These are phyloP conservation scores for Puccinia polysora DNA, from an alignment of 1,284 basidiomycete genomes.

Conservation along the genomic window DNA sequence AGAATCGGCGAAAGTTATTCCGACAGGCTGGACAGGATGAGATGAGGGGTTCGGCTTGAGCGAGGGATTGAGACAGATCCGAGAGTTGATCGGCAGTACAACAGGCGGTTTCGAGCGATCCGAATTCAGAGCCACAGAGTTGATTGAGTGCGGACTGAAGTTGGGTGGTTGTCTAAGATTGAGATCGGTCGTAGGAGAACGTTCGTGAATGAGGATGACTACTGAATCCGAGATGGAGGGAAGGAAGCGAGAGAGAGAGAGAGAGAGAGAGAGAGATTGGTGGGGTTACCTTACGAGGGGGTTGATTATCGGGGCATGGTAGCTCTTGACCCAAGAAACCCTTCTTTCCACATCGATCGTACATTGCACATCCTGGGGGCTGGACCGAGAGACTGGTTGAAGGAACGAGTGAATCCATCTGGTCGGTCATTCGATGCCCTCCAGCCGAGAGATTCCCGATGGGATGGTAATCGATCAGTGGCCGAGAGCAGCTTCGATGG, in stretches of 20 bases:
- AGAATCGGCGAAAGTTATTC: slow-evolving; percentile 92
- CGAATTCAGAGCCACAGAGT: slow-evolving; percentile 51
- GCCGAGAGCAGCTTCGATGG: too few species aligned
- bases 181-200: too few species aligned
- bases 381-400: too few species aligned
- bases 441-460: too few species aligned
- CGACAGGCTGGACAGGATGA: slow-evolving; percentile 92
- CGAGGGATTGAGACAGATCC: slow-evolving; percentile 70
- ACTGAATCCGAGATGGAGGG: too few species aligned
- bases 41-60: slow-evolving; percentile 65
- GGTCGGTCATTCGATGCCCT: too few species aligned
- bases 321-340: slow-evolving; percentile 41
- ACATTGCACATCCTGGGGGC: slow-evolving; percentile 40
- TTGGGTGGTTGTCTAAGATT: slow-evolving; percentile 10
- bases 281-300: slow-evolving; percentile 26
- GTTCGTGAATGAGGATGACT: too few species aligned
- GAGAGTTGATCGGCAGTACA: slow-evolving; percentile 77
- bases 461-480: too few species aligned
- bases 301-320: slow-evolving; percentile 38
- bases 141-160: slow-evolving; percentile 22
- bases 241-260: background rate
- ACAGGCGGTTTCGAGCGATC: slow-evolving; percentile 65
- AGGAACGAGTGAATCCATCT: too few species aligned
- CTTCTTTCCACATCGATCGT: slow-evolving; percentile 35
- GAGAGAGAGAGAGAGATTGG: background rate